Base-by-base conservation (phyloP, 176 grass and related monocot genomes). In the Oryza rufipogon region DNA sequence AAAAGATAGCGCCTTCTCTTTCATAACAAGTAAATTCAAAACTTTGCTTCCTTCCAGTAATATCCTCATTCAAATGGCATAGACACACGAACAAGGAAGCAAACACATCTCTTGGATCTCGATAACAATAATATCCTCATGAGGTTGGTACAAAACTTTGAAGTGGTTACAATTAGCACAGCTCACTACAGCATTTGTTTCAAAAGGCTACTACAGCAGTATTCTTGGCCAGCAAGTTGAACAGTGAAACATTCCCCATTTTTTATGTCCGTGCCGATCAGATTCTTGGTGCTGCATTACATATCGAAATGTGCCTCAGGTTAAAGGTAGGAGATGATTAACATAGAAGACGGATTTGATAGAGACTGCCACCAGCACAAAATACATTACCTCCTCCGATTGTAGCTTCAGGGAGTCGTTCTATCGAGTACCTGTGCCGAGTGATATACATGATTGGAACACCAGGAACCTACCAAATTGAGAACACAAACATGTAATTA, bases 371-470 rank as follows among this genome's bases (percentile, higher is more conserved):
- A 17, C 20, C 19, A n/a, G 19, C 11, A 58, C 20, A 71, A 34
- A 80, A 42, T 36, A 11, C 19, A 63, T 75, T 23, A 93, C 96
- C 93, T 93, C 91, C 96, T 75, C 96, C 96, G 33, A 95, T 87
- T 17, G 96, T 98, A 11, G 92, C 93, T 91, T 98, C 92, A 80
- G 91, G 96, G 1, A 95, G 85, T 14, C 93, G 87, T 79, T 98
- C 92, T 38, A 98, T 95, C 16, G 92, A 98, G 72, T 98, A 95
- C 77, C 48, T 83, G 67, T 94, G 92, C 63, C 28, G 74, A 33
- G 95, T 97, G 60, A 97, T 97, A 49, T 93, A 94, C 95, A 94
- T 94, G 64, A 97, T 94, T 64, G 95, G 95, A 34, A 97, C 90
- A 70, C 95, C 95, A 77, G 92, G 92, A 81, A 94, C 82, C 95